phyloP scores from a whole-genome alignment of 2,329 filamentous ascomycete genomes.

The Pestalotiopsis sp. region DNA sequence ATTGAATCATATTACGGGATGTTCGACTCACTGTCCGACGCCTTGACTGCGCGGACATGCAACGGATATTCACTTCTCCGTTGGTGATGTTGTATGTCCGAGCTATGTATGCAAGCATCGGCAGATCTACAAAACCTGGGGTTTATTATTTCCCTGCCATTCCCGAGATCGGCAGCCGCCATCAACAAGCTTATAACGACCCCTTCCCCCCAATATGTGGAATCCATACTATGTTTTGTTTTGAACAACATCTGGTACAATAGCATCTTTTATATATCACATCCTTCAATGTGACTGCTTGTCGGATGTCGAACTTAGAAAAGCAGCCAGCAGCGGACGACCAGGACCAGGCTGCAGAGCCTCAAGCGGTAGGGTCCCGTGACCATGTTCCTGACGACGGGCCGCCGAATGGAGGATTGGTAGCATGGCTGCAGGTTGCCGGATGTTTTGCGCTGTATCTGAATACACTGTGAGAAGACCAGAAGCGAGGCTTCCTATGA shows the following conservation, averaged over 20 bases:
- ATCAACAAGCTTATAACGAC: neutral
- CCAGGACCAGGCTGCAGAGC: neutral
- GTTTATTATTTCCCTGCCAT: neutral
- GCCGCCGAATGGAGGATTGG: slow-evolving; percentile 24
- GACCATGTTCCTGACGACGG: neutral
- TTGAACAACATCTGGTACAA: neutral
- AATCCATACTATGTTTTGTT: neutral
- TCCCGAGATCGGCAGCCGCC: neutral
- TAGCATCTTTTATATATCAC: neutral
- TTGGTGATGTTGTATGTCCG: neutral
- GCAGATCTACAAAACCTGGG: neutral
- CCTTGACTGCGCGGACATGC: neutral
- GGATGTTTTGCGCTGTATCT: slow-evolving; percentile 11
- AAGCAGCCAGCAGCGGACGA: neutral
- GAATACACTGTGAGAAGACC: slow-evolving; percentile 2
- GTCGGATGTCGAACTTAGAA: neutral
- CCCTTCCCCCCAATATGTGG: neutral
- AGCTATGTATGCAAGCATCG: neutral
- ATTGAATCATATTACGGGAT: no score
- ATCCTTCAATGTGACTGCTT: neutral
- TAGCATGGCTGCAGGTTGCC: slow-evolving; percentile 30
- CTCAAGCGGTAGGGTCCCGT: neutral
- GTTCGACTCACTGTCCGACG: no score
- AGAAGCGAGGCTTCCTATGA: neutral
- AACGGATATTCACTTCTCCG: neutral